Percentiles rank a stretch among this genome's conserved stretches.
phyloP scores from a whole-genome alignment of 148 eudicot genomes.

The Hydrangea macrophylla region DNA sequence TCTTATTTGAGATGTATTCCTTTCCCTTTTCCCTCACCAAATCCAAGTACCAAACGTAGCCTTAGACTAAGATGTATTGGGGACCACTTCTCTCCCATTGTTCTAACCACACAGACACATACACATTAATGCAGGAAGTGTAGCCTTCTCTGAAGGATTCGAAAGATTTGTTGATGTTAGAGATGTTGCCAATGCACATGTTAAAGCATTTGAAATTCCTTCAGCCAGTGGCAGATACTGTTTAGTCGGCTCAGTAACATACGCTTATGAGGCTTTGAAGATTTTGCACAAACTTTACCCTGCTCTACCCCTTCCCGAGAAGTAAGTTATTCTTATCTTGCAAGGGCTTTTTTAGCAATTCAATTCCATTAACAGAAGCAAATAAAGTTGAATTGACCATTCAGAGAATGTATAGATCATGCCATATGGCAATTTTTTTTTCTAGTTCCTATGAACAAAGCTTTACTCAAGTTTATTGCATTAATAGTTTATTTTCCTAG shows the following conservation, averaged over 20 bases:
- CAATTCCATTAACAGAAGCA: neutral
- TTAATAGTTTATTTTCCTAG: too few relatives aligned
- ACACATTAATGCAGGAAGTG: slow-evolving; percentile 24
- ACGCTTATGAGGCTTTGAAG: slow-evolving; percentile 22
- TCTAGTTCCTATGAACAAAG: neutral
- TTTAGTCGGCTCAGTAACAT: slow-evolving; percentile 30
- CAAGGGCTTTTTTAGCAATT: neutral
- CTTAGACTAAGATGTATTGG: neutral
- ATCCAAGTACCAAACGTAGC: too few relatives aligned
- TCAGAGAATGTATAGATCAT: neutral
- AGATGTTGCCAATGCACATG: slow-evolving; percentile 54
- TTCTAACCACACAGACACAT: neutral
- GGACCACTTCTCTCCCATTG: neutral
- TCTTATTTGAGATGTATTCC: too few relatives aligned
- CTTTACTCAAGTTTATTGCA: too few relatives aligned
- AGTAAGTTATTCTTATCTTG: slow-evolving; percentile 21
- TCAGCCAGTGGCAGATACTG: slow-evolving; percentile 61
- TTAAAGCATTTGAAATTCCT: slow-evolving; percentile 50
- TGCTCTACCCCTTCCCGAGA: slow-evolving; percentile 26
- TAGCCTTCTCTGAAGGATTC: slow-evolving; percentile 13
- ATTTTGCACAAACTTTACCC: slow-evolving; percentile 42
- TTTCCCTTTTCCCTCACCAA: too few relatives aligned
- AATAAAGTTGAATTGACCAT: neutral
- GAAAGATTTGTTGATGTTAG: slow-evolving; percentile 45
- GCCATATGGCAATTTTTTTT: neutral